Conservation (phyloP, 129 eudicot species). For the Centaurea solstitialis region DNA sequence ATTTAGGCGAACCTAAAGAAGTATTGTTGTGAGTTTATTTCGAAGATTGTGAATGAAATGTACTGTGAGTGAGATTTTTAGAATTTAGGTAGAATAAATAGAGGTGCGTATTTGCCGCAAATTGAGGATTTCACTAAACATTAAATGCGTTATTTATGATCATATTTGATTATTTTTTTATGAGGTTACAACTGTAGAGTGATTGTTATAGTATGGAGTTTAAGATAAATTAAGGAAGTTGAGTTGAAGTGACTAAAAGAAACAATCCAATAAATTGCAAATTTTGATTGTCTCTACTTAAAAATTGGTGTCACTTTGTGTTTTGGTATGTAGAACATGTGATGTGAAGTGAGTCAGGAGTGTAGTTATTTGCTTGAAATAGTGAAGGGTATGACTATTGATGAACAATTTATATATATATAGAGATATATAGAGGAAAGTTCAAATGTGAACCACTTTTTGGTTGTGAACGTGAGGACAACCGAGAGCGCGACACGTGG, state of each 20-base stretch:
- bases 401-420: neutral
- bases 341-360: neutral
- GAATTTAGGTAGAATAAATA: neutral
- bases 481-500: too few relatives aligned
- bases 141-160: neutral
- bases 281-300: neutral
- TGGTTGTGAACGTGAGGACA: too few relatives aligned
- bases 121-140: neutral
- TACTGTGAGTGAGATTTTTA: neutral
- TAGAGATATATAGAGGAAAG: too few relatives aligned
- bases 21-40: constrained; percentile 9
- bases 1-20: neutral
- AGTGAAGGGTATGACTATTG: neutral
- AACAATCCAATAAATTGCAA: neutral
- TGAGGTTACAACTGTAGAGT: neutral
- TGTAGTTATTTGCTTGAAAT: constrained; percentile 22
- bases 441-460: too few relatives aligned
- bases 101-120: neutral
- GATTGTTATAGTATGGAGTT: neutral
- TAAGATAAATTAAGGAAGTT: neutral
- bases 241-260: neutral
- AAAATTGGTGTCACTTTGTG: neutral
- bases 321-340: neutral
- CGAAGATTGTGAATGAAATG: constrained; percentile 6
- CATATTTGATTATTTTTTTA: neutral